These are phyloP conservation scores for Theileria orientalis DNA, from an alignment of 169 alveolate species.

Conservation along the genomic window DNA sequence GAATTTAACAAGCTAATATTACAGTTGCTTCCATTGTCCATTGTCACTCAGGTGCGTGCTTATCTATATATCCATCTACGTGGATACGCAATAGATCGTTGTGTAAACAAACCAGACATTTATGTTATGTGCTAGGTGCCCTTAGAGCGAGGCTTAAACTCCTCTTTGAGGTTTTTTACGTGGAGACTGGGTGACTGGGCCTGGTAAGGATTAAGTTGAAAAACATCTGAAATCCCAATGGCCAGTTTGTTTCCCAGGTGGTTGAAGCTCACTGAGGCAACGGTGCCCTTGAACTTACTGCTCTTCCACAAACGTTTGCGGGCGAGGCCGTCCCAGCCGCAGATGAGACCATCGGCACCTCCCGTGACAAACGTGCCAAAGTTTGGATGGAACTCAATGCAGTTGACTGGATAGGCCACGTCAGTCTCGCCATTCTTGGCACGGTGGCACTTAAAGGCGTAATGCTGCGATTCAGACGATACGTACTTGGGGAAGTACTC, in stretches of 20 bases:
- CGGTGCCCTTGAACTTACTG: constrained; percentile 70
- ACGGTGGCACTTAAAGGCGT: constrained; percentile 92
- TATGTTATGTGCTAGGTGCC: background rate
- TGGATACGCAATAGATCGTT: too few species aligned
- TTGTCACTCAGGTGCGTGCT: too few species aligned
- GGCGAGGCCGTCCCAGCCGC: constrained; percentile 90
- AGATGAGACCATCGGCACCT: constrained; percentile 91
- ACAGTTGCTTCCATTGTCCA: too few species aligned
- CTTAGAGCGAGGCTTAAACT: constrained; percentile 42
- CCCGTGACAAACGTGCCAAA: constrained; percentile 90
- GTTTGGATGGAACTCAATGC: constrained; percentile 85
- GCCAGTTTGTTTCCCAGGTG: constrained; percentile 81
- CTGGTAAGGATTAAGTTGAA: constrained; percentile 29
- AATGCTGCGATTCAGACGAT: constrained; percentile 75
- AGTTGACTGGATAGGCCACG: constrained; percentile 85
- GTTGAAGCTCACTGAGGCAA: constrained; percentile 81
- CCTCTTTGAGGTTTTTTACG: constrained; percentile 50
- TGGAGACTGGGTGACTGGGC: constrained; percentile 26
- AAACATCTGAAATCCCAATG: constrained; percentile 44
- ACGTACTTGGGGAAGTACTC: constrained; percentile 84
- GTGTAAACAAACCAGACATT: too few species aligned
- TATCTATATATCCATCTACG: too few species aligned
- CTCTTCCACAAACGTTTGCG: constrained; percentile 85
- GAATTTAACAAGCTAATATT: too few species aligned
- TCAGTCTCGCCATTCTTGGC: constrained; percentile 65